Base-by-base conservation (phyloP, 2,329 filamentous ascomycete genomes). In the Parafenestella ontariensis region DNA sequence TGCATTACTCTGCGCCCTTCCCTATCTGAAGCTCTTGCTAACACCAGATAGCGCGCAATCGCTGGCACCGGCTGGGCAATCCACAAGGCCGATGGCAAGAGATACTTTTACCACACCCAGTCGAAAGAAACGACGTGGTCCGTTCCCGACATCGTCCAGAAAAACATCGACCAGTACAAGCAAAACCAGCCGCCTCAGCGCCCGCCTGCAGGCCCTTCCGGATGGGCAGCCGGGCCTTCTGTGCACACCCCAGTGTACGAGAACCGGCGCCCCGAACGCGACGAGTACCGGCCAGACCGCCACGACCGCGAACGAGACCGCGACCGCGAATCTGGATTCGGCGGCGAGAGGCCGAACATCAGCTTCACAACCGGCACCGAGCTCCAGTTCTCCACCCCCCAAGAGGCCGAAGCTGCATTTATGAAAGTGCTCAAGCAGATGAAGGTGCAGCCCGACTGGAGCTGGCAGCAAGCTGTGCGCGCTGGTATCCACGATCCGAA, bases 41-140 rank as follows among this genome's bases (percentile, higher is more conserved):
- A 69, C 50, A 23, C 17, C n/a, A 17, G 58, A 54, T 72, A 93
- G 91, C 89, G 89, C 71, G 91, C 91, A 49, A 83, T 96, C 43
- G 84, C 89, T 46, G 88, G 89, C 66, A 90, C 95, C 65, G 90
- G 91, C 61, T 99, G 93, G 92, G 95, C 94, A 71, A 92, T 96
- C 89, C 23, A 88, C 37, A 34, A 91, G 20, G 87, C 92, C 58
- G 90, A 91, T 61, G 95, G 94, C 42, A 87, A 89, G 68, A 91
- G 94, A 73, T 99, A 99, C 78, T 99, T 92, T 68, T 94, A 93
- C 76, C 95, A 99, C 76, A 90, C 88, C 29, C 89, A 96, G 76
- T 93, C 91, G 40, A 93, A 94, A 77, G 85, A 92, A 79, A 98
- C 92, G 75, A 92, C 90, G 28, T 99, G 95, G 95, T 89, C 93